phyloP scores from a whole-genome alignment of 805 yeast genomes.

The Yarrowia osloensis region DNA sequence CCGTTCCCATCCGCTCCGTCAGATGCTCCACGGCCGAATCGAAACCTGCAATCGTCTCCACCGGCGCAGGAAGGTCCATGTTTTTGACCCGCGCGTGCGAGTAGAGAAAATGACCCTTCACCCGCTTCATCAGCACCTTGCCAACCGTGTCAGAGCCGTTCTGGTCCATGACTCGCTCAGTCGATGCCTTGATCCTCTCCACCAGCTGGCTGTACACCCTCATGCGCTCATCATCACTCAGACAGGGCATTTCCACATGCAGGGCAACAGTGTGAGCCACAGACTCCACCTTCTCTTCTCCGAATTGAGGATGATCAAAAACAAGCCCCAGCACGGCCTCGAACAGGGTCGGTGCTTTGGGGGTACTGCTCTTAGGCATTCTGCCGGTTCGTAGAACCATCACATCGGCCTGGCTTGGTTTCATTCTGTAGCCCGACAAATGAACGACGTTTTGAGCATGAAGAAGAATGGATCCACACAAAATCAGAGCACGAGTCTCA shows the following conservation, averaged over 20 bases:
- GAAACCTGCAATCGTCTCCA: constrained; percentile 1
- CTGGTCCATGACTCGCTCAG: not conserved
- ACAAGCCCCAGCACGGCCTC: not conserved
- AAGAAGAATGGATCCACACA: not conserved
- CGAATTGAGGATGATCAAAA: not conserved
- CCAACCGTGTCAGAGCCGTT: constrained; percentile 1
- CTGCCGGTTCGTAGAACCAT: constrained; percentile 10
- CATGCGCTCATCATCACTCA: constrained; percentile 4
- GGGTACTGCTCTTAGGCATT: not conserved
- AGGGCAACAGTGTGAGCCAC: not conserved
- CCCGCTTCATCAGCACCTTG: constrained; percentile 1
- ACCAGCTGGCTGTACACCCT: not conserved
- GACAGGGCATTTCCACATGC: not conserved
- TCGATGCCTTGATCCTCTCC: not conserved
- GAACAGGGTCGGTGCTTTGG: not conserved
- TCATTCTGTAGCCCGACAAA: not conserved
- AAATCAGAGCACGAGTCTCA: constrained; percentile 16
- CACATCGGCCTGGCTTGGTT: not conserved
- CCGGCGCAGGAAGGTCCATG: not conserved
- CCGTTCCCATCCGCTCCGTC: constrained; percentile 1
- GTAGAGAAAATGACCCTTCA: not conserved
- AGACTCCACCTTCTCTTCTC: not conserved
- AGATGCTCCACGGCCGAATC: constrained; percentile 3
- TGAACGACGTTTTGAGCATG: not conserved
- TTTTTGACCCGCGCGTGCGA: not conserved